Evolutionary conservation across 1,284 basidiomycete genomes (phyloP).

Genomic region (Leccinum pachyderme): DNA sequence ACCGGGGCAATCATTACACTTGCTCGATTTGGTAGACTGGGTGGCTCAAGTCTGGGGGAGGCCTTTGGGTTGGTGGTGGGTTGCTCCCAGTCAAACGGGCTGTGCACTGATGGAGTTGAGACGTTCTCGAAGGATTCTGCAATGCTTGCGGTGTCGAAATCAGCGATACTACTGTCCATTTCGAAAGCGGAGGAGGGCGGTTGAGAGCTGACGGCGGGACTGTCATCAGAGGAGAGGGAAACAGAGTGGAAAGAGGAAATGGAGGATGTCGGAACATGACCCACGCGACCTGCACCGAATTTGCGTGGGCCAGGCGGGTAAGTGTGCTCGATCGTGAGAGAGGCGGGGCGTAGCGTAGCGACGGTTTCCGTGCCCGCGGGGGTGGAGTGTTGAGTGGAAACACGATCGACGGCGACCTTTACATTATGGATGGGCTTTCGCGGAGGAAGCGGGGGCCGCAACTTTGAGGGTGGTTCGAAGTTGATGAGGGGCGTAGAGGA

Average conservation of each 20-base stretch:
- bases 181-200: conserved; percentile 48
- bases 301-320: conserved; percentile 47
- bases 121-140: conserved; percentile 73
- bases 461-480: conserved; percentile 46
- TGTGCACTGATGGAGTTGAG: conserved; percentile 42
- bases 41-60: conserved; percentile 40
- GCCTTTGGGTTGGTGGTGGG: conserved; percentile 29
- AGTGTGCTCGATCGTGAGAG: conserved; percentile 52
- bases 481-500: conserved; percentile 50
- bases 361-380: conserved; percentile 17
- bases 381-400: conserved; percentile 28
- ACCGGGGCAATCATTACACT: conserved; percentile 17
- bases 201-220: conserved; percentile 17
- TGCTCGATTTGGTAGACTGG: conserved; percentile 56
- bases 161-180: conserved; percentile 33
- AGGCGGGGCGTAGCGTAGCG: conserved; percentile 37
- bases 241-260: conserved; percentile 80
- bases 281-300: conserved; percentile 33
- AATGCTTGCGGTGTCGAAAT: conserved; percentile 56
- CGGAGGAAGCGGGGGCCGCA: conserved; percentile 59
- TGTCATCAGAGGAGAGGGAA: conserved; percentile 66
- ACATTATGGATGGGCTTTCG: conserved; percentile 55
- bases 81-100: conserved; percentile 48
- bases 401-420: conserved; percentile 34
- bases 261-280: conserved; percentile 64